phyloP scores from a whole-genome alignment of 73 alveolate species.

The Paramecium sexaurelia region DNA sequence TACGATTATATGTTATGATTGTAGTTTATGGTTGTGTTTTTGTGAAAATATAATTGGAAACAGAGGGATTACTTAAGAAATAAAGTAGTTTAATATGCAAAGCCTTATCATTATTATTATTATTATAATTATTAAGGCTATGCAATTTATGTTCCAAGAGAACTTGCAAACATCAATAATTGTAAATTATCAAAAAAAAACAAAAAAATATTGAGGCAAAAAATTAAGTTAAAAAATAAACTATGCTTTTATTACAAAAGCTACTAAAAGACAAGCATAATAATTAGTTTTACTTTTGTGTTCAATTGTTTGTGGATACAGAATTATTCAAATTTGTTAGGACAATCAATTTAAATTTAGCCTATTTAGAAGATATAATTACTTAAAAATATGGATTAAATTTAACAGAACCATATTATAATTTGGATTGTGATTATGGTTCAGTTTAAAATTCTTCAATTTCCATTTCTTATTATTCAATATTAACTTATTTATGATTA shows the following conservation, averaged over 20 bases:
- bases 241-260: background rate
- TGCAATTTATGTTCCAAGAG: background rate
- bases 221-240: background rate
- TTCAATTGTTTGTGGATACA: constrained; percentile 41
- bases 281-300: background rate
- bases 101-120: background rate
- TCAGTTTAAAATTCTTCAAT: background rate
- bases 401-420: background rate
- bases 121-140: background rate
- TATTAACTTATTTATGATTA: constrained; percentile 19
- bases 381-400: constrained; percentile 14
- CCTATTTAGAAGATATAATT: background rate
- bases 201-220: background rate
- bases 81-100: background rate
- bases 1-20: background rate
- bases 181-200: background rate
- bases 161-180: background rate
- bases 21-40: background rate
- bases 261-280: constrained; percentile 1
- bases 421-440: background rate
- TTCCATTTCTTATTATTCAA: constrained; percentile 20
- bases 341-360: constrained; percentile 15
- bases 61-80: background rate
- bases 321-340: constrained; percentile 16
- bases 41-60: background rate